Evolutionary conservation across 441 rosid genomes (phyloP), one percentile per base, ranked within the genome.

Genomic region (Sinapis alba): DNA sequence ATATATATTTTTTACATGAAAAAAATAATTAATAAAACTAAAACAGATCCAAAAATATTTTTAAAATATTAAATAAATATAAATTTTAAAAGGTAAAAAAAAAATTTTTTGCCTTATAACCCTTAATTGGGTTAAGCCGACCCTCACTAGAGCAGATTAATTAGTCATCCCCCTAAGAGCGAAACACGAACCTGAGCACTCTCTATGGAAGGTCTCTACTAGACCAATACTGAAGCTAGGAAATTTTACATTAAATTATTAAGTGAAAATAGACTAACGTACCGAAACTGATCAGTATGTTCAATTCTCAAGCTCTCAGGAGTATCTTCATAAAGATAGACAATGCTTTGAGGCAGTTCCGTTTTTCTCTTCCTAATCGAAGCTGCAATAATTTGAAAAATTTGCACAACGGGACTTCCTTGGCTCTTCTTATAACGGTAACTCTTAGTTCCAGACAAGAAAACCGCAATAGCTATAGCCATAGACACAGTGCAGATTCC

Each of bases 391-490:
- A 90, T 93, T 78, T 91, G 97, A 62, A 76, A 83, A 60, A 92
- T 92, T 61, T 92, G 94, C 30, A 87, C 95, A 27, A 94, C 79
- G 13, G 98, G 98, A 80, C 98, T 94, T 34, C 97, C 95, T 64
- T 45, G 47, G 67, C 91, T 82, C 62, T 88, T 92, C 88, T 92
- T 94, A 79, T 87, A 92, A 71, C 97, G 76, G 38, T 88, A 94
- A 11, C 72, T 84, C 74, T 79, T 92, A 6, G 83, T 87, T 47
- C 95, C 97, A 0, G 81, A 87, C 38, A 92, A 76, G 82, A 94
- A 87, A 26, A 92, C 10, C 50, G 76, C 3, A 20, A 92, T 78
- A 15, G 95, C 92, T 12, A 80, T 21, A 62, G 78, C 75, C 97
- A 90, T 92, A 0, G 97, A 79, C 13, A 85, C 83, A 0, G 95